These are phyloP conservation scores for Lasiodiplodia citricola DNA, from an alignment of 2,329 filamentous ascomycete species.

Conservation along the genomic window DNA sequence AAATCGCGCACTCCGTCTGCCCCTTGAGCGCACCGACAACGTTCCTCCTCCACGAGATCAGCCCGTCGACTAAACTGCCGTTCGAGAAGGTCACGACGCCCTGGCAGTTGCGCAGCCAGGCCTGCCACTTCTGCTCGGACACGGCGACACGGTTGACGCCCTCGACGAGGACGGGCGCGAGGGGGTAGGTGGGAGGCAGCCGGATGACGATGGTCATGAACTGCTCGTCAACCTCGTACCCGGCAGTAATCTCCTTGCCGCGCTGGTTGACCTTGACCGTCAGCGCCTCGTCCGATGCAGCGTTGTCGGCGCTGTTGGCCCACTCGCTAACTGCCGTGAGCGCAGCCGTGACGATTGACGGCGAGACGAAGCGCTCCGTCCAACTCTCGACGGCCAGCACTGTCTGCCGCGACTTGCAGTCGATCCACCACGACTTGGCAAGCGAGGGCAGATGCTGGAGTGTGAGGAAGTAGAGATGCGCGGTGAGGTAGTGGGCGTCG, in stretches of 20 bases:
- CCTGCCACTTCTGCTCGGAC: conserved; percentile 89
- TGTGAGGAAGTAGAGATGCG: conserved; percentile 83
- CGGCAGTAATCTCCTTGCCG: conserved; percentile 78
- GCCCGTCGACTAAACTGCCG: conserved; percentile 83
- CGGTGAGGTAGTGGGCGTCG: conserved; percentile 81
- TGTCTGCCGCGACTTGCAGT: conserved; percentile 79
- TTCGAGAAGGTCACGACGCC: conserved; percentile 94
- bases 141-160: conserved; percentile 85
- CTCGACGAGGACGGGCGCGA: conserved; percentile 76
- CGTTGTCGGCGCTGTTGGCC: conserved; percentile 53
- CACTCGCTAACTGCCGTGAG: conserved; percentile 72
- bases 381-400: conserved; percentile 79
- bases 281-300: conserved; percentile 58
- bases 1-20: conserved; percentile 94
- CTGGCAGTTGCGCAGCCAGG: conserved; percentile 85
- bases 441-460: conserved; percentile 78
- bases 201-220: conserved; percentile 81
- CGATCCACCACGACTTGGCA: conserved; percentile 84
- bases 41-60: conserved; percentile 85
- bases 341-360: conserved; percentile 68
- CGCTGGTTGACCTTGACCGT: conserved; percentile 73
- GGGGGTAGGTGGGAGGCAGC: conserved; percentile 80
- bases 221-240: conserved; percentile 87
- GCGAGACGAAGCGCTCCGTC: conserved; percentile 75
- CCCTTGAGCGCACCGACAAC: conserved; percentile 88